A percentile compares a stretch with the other conserved stretches of the same genome.
phyloP scores from a whole-genome alignment of 352 stramenopile species.

The Phytophthora crassamura region DNA sequence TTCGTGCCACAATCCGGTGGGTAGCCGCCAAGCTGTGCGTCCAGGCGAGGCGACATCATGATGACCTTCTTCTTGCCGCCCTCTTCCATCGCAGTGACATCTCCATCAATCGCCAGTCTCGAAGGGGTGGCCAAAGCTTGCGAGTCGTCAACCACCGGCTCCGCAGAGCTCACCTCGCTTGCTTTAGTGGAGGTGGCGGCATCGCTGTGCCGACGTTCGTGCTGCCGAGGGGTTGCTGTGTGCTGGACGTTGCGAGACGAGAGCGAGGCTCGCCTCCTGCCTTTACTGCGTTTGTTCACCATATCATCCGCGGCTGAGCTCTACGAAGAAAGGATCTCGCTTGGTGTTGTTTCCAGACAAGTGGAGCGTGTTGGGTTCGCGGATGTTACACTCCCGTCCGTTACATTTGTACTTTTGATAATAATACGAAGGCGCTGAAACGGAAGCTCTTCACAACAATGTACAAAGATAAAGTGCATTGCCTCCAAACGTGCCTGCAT shows the following conservation, averaged over 20 bases:
- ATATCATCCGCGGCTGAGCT: constrained; percentile 20
- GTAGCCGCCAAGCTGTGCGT: constrained; percentile 75
- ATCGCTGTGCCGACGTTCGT: constrained; percentile 26
- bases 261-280: constrained; percentile 20
- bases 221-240: not conserved
- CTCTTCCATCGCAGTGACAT: constrained; percentile 33
- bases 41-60: constrained; percentile 49
- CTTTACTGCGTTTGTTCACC: constrained; percentile 39
- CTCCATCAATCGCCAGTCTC: constrained; percentile 12
- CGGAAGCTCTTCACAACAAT: too few species aligned
- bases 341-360: not conserved
- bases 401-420: constrained; percentile 13
- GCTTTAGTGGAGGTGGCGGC: constrained; percentile 23
- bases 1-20: constrained; percentile 78
- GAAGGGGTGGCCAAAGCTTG: constrained; percentile 9
- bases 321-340: not conserved
- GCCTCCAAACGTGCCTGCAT: too few species aligned
- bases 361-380: not conserved
- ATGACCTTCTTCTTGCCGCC: constrained; percentile 20
- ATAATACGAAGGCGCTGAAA: constrained; percentile 21
- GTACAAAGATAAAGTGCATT: too few species aligned
- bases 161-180: constrained; percentile 32
- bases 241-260: constrained; percentile 15
- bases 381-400: constrained; percentile 19
- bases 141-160: constrained; percentile 24